Conservation (phyloP, 352 stramenopile genomes). For the Peronospora tabacina region DNA sequence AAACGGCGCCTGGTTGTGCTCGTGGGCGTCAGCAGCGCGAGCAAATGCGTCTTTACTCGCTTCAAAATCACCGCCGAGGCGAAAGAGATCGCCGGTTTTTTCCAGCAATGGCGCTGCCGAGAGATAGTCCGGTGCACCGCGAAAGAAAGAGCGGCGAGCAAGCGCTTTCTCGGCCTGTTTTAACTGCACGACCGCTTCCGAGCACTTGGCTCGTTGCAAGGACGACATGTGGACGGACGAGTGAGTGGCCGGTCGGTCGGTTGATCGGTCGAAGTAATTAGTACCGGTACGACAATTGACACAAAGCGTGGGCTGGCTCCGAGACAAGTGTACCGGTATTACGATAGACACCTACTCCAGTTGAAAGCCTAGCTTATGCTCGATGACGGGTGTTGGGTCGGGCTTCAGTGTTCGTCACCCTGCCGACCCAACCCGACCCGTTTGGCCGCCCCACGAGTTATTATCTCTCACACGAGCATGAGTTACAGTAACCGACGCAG, state of each 20-base stretch:
- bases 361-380: too few relatives aligned
- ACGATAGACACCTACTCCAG: too few relatives aligned
- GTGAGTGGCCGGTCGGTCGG: too few relatives aligned
- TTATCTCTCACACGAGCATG: constrained; percentile 22
- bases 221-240: constrained; percentile 26
- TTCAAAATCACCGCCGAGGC: constrained; percentile 54
- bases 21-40: constrained; percentile 51
- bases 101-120: constrained; percentile 58
- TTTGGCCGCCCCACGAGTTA: too few relatives aligned
- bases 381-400: too few relatives aligned
- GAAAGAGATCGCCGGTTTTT: constrained; percentile 65
- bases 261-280: too few relatives aligned
- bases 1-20: constrained; percentile 69
- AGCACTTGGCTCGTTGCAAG: constrained; percentile 45
- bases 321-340: too few relatives aligned
- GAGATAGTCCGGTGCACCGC: constrained; percentile 61
- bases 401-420: too few relatives aligned
- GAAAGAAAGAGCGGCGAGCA: constrained; percentile 54
- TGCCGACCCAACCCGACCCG: too few relatives aligned
- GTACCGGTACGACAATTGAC: too few relatives aligned
- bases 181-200: constrained; percentile 40
- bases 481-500: constrained; percentile 57
- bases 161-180: constrained; percentile 54
- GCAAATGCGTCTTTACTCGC: constrained; percentile 48
- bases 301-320: too few relatives aligned